Conservation (phyloP, 441 rosid species). For the Lepidium campestre region DNA sequence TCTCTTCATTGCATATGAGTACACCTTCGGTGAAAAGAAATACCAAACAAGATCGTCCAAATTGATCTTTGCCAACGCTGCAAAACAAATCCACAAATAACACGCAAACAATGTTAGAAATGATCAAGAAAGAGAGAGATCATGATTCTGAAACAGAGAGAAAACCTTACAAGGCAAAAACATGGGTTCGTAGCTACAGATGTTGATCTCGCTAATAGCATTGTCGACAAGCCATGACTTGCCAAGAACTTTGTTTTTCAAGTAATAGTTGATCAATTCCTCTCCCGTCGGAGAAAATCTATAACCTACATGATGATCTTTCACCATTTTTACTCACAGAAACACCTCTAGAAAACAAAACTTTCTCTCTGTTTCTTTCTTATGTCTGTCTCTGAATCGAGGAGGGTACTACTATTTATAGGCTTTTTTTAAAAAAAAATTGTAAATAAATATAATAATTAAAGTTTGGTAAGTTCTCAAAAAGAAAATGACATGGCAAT, state of each 20-base stretch:
- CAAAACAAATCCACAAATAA: neutral
- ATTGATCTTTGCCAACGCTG: slow-evolving; percentile 1
- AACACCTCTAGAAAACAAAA: too few species aligned
- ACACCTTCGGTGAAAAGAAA: slow-evolving; percentile 11
- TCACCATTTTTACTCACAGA: too few species aligned
- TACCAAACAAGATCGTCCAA: slow-evolving; percentile 11
- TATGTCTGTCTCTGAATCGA: too few species aligned
- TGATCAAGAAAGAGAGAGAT: neutral
- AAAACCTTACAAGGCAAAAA: too few species aligned
- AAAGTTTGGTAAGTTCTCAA: too few species aligned
- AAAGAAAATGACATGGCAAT: too few species aligned
- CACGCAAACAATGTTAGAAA: neutral
- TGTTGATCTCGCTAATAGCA: neutral
- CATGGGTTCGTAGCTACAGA: too few species aligned
- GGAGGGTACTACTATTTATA: too few species aligned
- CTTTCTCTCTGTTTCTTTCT: too few species aligned
- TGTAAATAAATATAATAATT: too few species aligned
- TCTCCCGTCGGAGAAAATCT: neutral
- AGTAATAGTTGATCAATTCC: neutral
- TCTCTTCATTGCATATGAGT: neutral
- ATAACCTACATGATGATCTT: neutral
- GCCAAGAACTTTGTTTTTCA: neutral
- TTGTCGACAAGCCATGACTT: neutral
- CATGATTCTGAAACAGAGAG: too few species aligned
- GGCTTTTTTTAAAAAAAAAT: too few species aligned